Base-by-base conservation (phyloP, 1,139 yeast genomes). In the Pichia sp. region DNA sequence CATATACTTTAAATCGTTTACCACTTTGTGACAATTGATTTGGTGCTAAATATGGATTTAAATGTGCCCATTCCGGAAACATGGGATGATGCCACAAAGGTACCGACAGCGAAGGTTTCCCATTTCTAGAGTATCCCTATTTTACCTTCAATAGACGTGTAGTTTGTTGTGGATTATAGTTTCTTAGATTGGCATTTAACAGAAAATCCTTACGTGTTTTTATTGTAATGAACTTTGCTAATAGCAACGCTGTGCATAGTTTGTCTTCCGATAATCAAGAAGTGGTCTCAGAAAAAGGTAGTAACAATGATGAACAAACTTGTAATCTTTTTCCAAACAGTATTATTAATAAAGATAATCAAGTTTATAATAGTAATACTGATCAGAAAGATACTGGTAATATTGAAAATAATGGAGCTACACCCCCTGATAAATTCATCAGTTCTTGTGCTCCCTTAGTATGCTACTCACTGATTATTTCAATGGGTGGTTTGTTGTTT, bases 401-500 rank as follows among this genome's bases (percentile, higher is more conserved):
- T 11, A 13, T 14, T 22, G 19, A 22, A 14, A 22, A 25, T 8
- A 11, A 14, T 39, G 28, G n/a, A 22, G 14, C 13, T 8, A 33
- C 25, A 8, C 30, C 22, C 4, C 30, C 29, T 16, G 50, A 46
- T 22, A 44, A 51, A 22, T 22, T 22, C 25, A 13, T 52, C 6
- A 18, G 25, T 5, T 49, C 55, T 6, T 47, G 33, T 27, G 8
- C 36, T 4, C 53, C 53, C 1, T 29, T 53, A 5, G 36, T 59
- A 1, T 13, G 49, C 3, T 66, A 53, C 54, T 53, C 67, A 5
- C 41, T 71, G 19, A 66, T 74, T 42, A 76, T 79, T 47, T 79
- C 88, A 5, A 75, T 81, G 56, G 84, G 87, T 45, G 91, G 90
- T 4, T 80, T 83, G 56, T 78, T 83, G 18, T 83, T 83, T 62